A percentile compares a stretch with the other conserved stretches of the same genome.
These are phyloP conservation scores for Fusarium pininemorale DNA, from an alignment of 2,329 filamentous ascomycete genomes.

Conservation along the genomic window DNA sequence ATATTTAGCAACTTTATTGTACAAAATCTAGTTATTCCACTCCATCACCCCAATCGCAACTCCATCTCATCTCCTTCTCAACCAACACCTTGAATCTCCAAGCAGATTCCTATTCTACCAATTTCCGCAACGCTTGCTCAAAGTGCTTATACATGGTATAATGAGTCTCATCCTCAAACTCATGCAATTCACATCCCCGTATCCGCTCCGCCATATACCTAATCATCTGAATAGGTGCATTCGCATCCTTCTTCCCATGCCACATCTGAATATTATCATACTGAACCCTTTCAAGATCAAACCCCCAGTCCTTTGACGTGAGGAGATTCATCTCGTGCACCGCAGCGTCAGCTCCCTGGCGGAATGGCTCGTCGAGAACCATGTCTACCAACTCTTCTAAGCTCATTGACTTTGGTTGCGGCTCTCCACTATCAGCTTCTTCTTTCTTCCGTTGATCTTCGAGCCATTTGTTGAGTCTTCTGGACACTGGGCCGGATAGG, in stretches of 20 bases:
- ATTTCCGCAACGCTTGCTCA: constrained; percentile 12
- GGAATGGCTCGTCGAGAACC: constrained; percentile 44
- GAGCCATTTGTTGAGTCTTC: constrained; percentile 22
- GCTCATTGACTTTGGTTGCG: constrained; percentile 19
- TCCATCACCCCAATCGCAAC: neutral
- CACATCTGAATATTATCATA: constrained; percentile 44
- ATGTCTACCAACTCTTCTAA: constrained; percentile 39
- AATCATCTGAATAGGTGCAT: constrained; percentile 47
- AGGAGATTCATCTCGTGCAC: constrained; percentile 46
- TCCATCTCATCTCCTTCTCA: neutral
- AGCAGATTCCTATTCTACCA: neutral
- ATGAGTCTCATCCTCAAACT: constrained; percentile 48
- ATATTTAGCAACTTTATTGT: neutral
- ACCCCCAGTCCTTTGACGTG: constrained; percentile 42
- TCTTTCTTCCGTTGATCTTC: constrained; percentile 8
- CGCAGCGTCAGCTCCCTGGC: constrained; percentile 37
- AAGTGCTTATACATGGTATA: constrained; percentile 43
- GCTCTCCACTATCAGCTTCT: neutral
- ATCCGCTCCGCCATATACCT: constrained; percentile 50
- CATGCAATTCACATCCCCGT: constrained; percentile 45
- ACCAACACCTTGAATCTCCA: rapidly evolving
- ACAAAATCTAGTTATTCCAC: neutral
- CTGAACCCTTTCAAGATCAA: constrained; percentile 42
- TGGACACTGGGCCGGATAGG: neutral
- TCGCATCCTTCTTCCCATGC: constrained; percentile 46